Percentiles rank a stretch among this genome's conserved stretches.
Evolutionary conservation across 2,329 filamentous ascomycete species (phyloP).

Genomic region (Stemphylium vesicarium): DNA sequence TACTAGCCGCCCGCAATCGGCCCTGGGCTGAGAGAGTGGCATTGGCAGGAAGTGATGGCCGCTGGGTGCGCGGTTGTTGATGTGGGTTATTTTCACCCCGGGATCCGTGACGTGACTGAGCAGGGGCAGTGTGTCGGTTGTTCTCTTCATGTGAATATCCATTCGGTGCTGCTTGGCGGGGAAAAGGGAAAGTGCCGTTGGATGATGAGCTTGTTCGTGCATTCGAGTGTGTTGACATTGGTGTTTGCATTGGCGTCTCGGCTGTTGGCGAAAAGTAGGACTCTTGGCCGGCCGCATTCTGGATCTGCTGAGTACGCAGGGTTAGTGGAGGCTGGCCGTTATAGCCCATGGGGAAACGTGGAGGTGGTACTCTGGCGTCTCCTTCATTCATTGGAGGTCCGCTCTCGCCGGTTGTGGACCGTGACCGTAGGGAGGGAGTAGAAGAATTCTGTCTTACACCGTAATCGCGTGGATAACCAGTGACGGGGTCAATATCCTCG

Average conservation of each 20-base stretch:
- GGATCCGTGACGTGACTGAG: slow-evolving; percentile 77
- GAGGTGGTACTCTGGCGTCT: slow-evolving; percentile 64
- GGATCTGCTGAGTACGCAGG: slow-evolving; percentile 69
- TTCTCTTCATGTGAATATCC: slow-evolving; percentile 76
- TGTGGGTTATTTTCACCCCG: slow-evolving; percentile 75
- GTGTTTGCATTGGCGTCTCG: slow-evolving; percentile 82
- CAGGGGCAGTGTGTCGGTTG: slow-evolving; percentile 87
- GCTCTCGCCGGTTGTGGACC: slow-evolving; percentile 78
- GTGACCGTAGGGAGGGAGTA: slow-evolving; percentile 74
- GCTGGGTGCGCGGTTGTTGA: slow-evolving; percentile 68
- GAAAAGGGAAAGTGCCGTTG: slow-evolving; percentile 80
- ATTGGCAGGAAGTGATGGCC: slow-evolving; percentile 79
- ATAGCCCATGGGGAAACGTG: slow-evolving; percentile 72
- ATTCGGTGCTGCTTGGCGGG: slow-evolving; percentile 72
- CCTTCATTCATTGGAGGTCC: slow-evolving; percentile 55
- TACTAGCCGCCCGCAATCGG: slow-evolving; percentile 88
- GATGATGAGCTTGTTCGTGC: slow-evolving; percentile 74
- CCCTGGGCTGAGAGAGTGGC: slow-evolving; percentile 56
- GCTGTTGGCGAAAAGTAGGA: slow-evolving; percentile 92
- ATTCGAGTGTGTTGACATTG: slow-evolving; percentile 61
- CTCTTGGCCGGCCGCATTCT: slow-evolving; percentile 72
- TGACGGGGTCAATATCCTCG: slow-evolving; percentile 51
- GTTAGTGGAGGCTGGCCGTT: slow-evolving; percentile 64
- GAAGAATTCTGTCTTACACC: slow-evolving; percentile 71
- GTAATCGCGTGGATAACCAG: slow-evolving; percentile 52